These are phyloP conservation scores for Drosera spatulata DNA, from an alignment of 179 eudicot genomes.

Conservation along the genomic window DNA sequence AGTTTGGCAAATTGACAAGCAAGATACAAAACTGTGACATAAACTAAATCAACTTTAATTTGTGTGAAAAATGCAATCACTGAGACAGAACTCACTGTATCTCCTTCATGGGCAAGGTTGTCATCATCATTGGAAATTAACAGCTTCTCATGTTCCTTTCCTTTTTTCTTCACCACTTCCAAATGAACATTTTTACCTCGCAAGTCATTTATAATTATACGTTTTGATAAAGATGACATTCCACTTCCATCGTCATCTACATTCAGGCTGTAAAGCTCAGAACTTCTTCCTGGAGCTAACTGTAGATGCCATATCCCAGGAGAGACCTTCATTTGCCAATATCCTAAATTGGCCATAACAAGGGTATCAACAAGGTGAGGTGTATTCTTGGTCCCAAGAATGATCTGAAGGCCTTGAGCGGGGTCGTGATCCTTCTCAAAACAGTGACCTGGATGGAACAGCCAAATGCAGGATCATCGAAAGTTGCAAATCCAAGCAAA, in stretches of 20 bases:
- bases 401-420: constrained; percentile 96
- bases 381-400: constrained; percentile 74
- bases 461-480: constrained; percentile 7
- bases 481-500: constrained; percentile 7
- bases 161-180: constrained; percentile 83
- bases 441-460: constrained; percentile 66
- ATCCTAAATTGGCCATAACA: constrained; percentile 97
- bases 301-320: constrained; percentile 97
- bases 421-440: constrained; percentile 91
- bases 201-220: constrained; percentile 70
- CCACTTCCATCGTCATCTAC: constrained; percentile 44
- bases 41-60: too few relatives aligned
- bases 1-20: neutral
- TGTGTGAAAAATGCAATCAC: too few relatives aligned
- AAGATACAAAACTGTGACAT: too few relatives aligned
- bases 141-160: constrained; percentile 78
- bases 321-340: constrained; percentile 99
- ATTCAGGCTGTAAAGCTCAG: constrained; percentile 71
- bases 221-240: constrained; percentile 41
- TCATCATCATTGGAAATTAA: constrained; percentile 53
- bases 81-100: constrained; percentile 19
- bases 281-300: constrained; percentile 96
- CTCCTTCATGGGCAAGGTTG: constrained; percentile 25
- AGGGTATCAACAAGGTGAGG: constrained; percentile 96
- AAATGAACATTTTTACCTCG: constrained; percentile 81